A percentile compares a stretch with the other conserved stretches of the same genome.
Conservation (phyloP, 176 grass and related monocot genomes). For the Poa pratensis region DNA sequence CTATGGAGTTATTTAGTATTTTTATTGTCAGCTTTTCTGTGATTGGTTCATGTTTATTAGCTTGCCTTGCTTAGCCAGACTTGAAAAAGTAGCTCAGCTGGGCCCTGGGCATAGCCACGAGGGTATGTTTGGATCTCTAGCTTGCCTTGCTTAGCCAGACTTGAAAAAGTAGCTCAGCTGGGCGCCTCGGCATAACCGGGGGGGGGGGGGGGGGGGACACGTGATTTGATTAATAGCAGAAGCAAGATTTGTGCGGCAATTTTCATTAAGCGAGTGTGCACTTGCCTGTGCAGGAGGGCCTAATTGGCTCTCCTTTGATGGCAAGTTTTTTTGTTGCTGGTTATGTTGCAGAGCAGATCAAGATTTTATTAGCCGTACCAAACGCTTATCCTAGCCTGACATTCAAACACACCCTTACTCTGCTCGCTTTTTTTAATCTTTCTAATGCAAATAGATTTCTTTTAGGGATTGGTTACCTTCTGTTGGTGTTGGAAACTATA, state of each 20-base stretch:
- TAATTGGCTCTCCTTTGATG: neutral
- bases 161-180: neutral
- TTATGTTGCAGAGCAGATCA: neutral
- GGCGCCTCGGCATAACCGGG: neutral
- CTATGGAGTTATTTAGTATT: slow-evolving; percentile 19
- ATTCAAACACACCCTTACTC: neutral
- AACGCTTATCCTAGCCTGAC: neutral
- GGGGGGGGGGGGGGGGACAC: neutral
- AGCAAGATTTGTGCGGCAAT: neutral
- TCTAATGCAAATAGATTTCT: slow-evolving; percentile 2
- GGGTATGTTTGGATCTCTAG: neutral
- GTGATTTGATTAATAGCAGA: neutral
- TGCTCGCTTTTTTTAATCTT: neutral
- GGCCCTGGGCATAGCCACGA: neutral
- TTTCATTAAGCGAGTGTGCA: neutral
- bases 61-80: neutral
- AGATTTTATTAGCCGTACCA: neutral
- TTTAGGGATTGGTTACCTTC: neutral
- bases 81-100: neutral
- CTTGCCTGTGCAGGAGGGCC: neutral
- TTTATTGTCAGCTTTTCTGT: slow-evolving; percentile 6
- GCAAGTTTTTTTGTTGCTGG: neutral
- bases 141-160: neutral
- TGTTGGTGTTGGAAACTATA: slow-evolving; percentile 3
- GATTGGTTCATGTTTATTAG: neutral